A percentile compares a stretch with the other conserved stretches of the same genome.
phyloP scores from a whole-genome alignment of 2,329 filamentous ascomycete species.

The Chrysoporthe austroafricana region DNA sequence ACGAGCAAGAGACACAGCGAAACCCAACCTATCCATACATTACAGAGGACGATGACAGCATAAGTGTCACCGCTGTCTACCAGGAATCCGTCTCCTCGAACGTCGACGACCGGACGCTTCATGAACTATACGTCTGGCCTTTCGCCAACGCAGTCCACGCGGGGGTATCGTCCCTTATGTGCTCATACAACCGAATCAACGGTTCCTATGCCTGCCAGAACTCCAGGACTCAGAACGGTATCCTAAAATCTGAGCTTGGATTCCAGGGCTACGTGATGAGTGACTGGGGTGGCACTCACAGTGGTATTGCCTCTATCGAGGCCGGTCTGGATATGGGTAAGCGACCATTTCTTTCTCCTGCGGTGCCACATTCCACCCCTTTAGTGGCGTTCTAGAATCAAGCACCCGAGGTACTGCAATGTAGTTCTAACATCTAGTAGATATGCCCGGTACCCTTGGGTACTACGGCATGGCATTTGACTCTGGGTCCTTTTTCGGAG shows the following conservation, averaged over 20 bases:
- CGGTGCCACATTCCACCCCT: neutral
- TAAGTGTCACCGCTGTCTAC: conserved; percentile 52
- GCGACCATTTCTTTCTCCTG: neutral
- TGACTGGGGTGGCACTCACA: conserved; percentile 60
- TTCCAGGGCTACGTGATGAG: conserved; percentile 78
- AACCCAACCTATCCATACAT: conserved; percentile 30
- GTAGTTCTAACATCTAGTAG: conserved; percentile 15
- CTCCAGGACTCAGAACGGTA: conserved; percentile 69
- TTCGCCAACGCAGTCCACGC: conserved; percentile 71
- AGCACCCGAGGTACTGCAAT: too few species aligned
- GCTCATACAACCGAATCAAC: conserved; percentile 75
- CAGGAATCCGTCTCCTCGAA: conserved; percentile 64
- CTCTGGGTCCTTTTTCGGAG: conserved; percentile 48
- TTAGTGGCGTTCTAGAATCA: too few species aligned
- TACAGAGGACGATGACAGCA: conserved; percentile 34
- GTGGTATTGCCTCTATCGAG: conserved; percentile 47
- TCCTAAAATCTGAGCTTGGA: conserved; percentile 75
- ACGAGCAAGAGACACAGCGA: conserved; percentile 66
- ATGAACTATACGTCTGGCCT: conserved; percentile 75
- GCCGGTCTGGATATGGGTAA: conserved; percentile 50
- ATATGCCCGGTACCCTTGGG: conserved; percentile 52
- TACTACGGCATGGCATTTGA: conserved; percentile 36
- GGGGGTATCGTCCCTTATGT: conserved; percentile 66
- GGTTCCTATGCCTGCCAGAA: conserved; percentile 80
- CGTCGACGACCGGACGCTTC: conserved; percentile 71